These are phyloP conservation scores for Caryopteris hybrid DNA, from an alignment of 305 asterid species.

Conservation along the genomic window DNA sequence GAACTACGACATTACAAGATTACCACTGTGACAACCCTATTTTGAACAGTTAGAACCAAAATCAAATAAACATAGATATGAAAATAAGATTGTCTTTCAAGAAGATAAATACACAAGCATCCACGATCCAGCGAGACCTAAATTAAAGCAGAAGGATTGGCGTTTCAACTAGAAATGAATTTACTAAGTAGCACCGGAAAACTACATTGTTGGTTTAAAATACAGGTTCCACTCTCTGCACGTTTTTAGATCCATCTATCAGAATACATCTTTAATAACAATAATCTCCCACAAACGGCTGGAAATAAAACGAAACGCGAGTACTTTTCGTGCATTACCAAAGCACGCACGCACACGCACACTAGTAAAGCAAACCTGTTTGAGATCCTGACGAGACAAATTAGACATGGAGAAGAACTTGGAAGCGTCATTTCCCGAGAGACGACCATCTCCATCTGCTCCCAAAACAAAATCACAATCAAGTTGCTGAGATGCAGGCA, in stretches of 20 bases:
- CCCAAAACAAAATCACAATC: neutral
- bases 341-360: neutral
- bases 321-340: too few relatives aligned
- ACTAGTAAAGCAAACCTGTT: slow-evolving; percentile 37
- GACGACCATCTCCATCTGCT: slow-evolving; percentile 81
- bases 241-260: neutral
- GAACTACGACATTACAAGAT: neutral
- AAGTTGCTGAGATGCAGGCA: neutral
- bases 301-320: neutral
- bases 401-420: slow-evolving; percentile 66
- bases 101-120: too few relatives aligned
- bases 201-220: neutral
- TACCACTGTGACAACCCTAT: neutral
- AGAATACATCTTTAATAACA: neutral
- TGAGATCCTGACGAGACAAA: slow-evolving; percentile 73
- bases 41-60: neutral
- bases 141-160: too few relatives aligned
- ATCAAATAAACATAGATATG: neutral
- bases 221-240: neutral
- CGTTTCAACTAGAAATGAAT: too few relatives aligned
- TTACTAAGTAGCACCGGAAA: neutral
- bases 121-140: too few relatives aligned
- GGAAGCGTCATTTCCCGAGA: slow-evolving; percentile 61
- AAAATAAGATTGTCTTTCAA: too few relatives aligned
- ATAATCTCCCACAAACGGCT: neutral